These are phyloP conservation scores for Eutrema japonicum DNA, from an alignment of 345 rosid genomes.

Conservation along the genomic window DNA sequence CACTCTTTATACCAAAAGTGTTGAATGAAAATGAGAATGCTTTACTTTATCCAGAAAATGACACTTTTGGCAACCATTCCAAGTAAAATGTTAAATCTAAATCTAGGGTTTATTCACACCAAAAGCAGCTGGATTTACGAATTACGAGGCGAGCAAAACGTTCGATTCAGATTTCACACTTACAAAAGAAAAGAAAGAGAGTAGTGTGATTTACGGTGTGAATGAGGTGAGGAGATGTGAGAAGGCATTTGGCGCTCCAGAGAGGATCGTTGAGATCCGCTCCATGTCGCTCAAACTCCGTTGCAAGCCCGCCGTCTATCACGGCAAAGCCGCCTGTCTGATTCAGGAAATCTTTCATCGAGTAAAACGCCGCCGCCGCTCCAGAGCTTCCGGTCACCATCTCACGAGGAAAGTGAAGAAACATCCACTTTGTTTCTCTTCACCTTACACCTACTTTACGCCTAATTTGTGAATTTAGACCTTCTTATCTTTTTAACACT, in stretches of 20 bases:
- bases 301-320: constrained; percentile 81
- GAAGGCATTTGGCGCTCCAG: constrained; percentile 86
- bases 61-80: constrained; percentile 9
- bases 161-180: constrained; percentile 25
- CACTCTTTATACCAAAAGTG: neutral
- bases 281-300: constrained; percentile 78
- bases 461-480: neutral
- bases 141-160: constrained; percentile 6
- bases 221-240: constrained; percentile 71
- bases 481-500: constrained; percentile 8
- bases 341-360: constrained; percentile 57
- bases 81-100: neutral
- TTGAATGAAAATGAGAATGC: constrained; percentile 12
- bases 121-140: neutral
- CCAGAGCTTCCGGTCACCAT: constrained; percentile 43
- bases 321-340: constrained; percentile 63
- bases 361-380: constrained; percentile 16
- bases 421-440: neutral
- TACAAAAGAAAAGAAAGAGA: neutral
- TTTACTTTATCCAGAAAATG: neutral
- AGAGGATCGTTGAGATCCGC: constrained; percentile 87
- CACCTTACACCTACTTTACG: neutral
- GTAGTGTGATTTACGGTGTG: constrained; percentile 40
- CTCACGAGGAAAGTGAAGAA: constrained; percentile 1
- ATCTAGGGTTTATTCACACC: constrained; percentile 26